Evolutionary conservation across 805 yeast genomes (phyloP).

Genomic region (Wickerhamiella lipophila): DNA sequence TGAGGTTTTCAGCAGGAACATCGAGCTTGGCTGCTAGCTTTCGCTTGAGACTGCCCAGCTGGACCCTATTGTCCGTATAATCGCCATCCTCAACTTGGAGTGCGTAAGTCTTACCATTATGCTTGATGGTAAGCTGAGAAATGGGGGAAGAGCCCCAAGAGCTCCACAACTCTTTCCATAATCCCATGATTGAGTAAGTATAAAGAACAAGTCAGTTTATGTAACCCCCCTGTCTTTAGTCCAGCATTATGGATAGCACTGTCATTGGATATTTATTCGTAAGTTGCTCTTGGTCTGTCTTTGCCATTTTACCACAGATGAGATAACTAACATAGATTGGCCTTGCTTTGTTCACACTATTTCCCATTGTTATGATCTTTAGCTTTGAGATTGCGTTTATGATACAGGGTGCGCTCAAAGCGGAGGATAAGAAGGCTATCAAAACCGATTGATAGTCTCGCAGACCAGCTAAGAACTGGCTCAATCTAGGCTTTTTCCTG

Average conservation of each 20-base stretch:
- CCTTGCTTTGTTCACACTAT: conserved; percentile 34
- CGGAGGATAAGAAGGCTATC: neutral
- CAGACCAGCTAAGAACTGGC: neutral
- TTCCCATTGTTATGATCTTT: conserved; percentile 23
- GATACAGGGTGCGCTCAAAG: conserved; percentile 5
- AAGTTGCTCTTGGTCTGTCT: conserved; percentile 5
- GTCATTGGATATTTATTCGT: conserved; percentile 17
- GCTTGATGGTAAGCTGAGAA: conserved; percentile 17
- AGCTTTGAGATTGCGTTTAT: conserved; percentile 19
- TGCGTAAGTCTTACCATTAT: conserved; percentile 18
- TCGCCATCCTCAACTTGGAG: conserved; percentile 22
- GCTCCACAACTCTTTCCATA: neutral
- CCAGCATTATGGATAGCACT: conserved; percentile 10
- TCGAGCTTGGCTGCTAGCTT: conserved; percentile 46
- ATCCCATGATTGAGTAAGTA: neutral
- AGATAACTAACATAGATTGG: conserved; percentile 16
- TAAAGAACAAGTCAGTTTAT: neutral
- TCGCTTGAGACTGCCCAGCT: conserved; percentile 45
- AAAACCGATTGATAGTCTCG: neutral
- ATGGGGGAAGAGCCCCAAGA: conserved; percentile 1
- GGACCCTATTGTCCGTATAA: conserved; percentile 51
- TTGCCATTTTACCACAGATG: neutral
- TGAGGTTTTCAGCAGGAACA: conserved; percentile 27
- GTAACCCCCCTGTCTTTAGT: neutral
- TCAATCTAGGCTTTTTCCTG: neutral